These are phyloP conservation scores for Serendipita sp. DNA, from an alignment of 768 basidiomycete species.

Conservation along the genomic window DNA sequence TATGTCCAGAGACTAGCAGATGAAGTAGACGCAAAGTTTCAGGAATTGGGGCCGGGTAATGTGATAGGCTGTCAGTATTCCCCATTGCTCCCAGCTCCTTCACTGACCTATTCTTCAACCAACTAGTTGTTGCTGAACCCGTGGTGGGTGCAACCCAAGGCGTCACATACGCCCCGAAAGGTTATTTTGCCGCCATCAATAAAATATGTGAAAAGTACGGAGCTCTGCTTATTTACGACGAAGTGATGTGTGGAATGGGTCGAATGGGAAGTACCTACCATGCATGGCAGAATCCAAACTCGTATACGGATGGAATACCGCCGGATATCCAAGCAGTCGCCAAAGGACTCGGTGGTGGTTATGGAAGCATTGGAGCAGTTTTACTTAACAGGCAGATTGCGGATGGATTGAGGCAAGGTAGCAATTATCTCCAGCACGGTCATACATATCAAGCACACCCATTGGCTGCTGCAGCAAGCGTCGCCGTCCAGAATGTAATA, in stretches of 20 bases:
- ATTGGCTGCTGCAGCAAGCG: constrained; percentile 56
- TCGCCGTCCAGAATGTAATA: constrained; percentile 69
- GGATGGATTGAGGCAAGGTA: constrained; percentile 47
- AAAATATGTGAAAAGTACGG: constrained; percentile 31
- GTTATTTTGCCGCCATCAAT: constrained; percentile 76
- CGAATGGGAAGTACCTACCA: constrained; percentile 69
- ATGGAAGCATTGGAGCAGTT: constrained; percentile 67
- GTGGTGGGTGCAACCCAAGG: constrained; percentile 80
- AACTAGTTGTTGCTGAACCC: constrained; percentile 62
- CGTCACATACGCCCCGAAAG: constrained; percentile 57
- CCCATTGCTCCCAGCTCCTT: constrained; percentile 4
- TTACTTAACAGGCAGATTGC: constrained; percentile 59
- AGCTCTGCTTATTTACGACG: constrained; percentile 66
- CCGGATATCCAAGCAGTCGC: constrained; percentile 83
- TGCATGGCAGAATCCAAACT: constrained; percentile 46
- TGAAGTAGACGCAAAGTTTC: constrained; percentile 75
- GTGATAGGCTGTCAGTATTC: constrained; percentile 57
- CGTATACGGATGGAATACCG: constrained; percentile 54
- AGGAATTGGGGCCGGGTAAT: constrained; percentile 65
- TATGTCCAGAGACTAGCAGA: constrained; percentile 63
- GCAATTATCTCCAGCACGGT: constrained; percentile 67
- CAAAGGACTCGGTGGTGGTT: constrained; percentile 82
- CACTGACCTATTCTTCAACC: not conserved
- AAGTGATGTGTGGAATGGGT: constrained; percentile 88
- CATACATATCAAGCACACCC: constrained; percentile 78